Percentiles rank a stretch among this genome's conserved stretches.
Conservation (phyloP, 1,284 basidiomycete species). For the Phellopilus nigrolimitatus region DNA sequence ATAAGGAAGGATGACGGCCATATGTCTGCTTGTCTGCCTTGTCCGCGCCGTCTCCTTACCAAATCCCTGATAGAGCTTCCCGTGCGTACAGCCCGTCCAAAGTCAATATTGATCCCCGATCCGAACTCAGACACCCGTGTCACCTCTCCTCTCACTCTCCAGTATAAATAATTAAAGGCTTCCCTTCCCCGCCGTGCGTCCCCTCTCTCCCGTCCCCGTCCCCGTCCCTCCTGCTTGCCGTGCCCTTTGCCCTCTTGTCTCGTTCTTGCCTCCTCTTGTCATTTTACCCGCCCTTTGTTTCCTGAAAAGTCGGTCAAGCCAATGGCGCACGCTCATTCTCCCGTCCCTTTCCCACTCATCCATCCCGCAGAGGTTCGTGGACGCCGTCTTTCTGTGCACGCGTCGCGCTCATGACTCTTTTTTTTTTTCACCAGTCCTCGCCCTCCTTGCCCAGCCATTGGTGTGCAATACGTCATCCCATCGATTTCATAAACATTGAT, state of each 20-base stretch:
- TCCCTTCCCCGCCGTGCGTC: background rate
- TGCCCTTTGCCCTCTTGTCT: background rate
- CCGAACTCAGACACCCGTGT: background rate
- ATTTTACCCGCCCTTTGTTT: background rate
- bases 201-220: background rate
- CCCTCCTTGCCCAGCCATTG: constrained; percentile 1
- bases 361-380: background rate
- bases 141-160: background rate
- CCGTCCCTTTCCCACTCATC: constrained; percentile 10
- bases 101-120: background rate
- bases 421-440: background rate
- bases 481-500: background rate
- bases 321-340: constrained; percentile 8
- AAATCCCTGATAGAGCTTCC: too few species aligned
- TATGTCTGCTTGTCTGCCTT: too few species aligned
- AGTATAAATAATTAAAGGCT: background rate
- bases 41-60: too few species aligned
- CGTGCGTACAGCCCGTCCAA: too few species aligned
- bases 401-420: too few species aligned
- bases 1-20: too few species aligned
- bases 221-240: constrained; percentile 3
- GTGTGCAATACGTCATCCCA: background rate
- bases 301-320: background rate
- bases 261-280: background rate
- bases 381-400: background rate